phyloP scores from a whole-genome alignment of 345 rosid genomes.

The Lagerstroemia speciosa region DNA sequence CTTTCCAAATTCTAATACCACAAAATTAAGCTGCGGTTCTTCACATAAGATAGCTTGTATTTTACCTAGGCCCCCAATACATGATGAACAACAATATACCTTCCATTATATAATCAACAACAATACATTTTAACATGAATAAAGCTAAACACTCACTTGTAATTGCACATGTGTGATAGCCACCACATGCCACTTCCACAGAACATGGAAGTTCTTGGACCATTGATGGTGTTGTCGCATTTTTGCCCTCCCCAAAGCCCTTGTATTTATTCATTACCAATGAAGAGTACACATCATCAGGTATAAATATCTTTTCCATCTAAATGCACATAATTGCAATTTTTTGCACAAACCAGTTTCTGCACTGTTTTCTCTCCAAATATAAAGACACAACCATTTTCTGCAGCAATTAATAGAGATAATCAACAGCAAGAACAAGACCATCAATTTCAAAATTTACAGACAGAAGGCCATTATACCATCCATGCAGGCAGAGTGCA shows the following conservation, averaged over 20 bases:
- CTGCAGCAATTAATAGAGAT: slow-evolving; percentile 30
- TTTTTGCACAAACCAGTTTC: slow-evolving; percentile 32
- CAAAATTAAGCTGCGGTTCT: background rate
- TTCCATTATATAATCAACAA: background rate
- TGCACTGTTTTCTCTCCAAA: slow-evolving; percentile 61
- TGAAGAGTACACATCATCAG: background rate
- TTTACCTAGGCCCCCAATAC: background rate
- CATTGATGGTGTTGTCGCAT: slow-evolving; percentile 49
- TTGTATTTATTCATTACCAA: slow-evolving; percentile 18
- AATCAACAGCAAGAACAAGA: background rate
- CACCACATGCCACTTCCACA: slow-evolving; percentile 82
- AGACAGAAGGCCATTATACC: slow-evolving; percentile 33
- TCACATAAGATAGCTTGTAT: background rate
- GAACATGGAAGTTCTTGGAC: slow-evolving; percentile 50
- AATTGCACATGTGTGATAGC: slow-evolving; percentile 81
- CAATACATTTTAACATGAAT: background rate
- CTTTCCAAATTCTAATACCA: too few species aligned
- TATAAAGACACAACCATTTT: slow-evolving; percentile 62
- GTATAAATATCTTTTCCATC: background rate
- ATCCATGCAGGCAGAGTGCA: slow-evolving; percentile 81
- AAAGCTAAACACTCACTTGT: slow-evolving; percentile 45
- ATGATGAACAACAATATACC: background rate
- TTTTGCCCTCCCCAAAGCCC: slow-evolving; percentile 48
- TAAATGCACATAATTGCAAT: slow-evolving; percentile 10
- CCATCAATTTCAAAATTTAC: slow-evolving; percentile 6